Base-by-base conservation (phyloP, 106 monocot genomes). In the Agapanthus africanus region DNA sequence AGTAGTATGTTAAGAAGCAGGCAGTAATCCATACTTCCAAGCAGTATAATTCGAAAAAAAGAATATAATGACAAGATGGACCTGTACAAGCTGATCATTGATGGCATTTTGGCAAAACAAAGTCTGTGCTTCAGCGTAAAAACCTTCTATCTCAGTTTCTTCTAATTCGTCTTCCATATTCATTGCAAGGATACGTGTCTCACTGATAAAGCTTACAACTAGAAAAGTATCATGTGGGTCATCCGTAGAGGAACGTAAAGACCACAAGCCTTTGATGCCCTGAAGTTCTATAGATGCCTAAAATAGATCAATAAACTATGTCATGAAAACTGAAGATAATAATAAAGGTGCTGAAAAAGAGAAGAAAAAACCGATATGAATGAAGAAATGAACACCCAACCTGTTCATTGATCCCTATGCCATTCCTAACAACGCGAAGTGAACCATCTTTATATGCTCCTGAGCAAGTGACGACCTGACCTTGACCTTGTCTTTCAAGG, bases 221-320 rank as follows among this genome's bases (percentile, higher is more conserved):
- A 99, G 81, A 74, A 90, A 99, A 41, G 89, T 99, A 52, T 99
- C 92, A 85, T 90, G 73, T 21, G 76, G 78, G 79, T 99, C 97
- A 73, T 68, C 60, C 0, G 85, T 90, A 42, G 88, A 93, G 64
- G 86, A 74, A 21, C 91, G 77, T 46, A 99, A 72, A 4, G 97
- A 87, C 97, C 97, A 99, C 46, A 99, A 67, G n/a, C 97, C 97
- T 74, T 99, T 99, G 69, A 99, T 92, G 30, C 97, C 97, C 85
- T 97, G 88, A 38, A 97, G 84, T 71, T 97, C 97, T 39, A 97
- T 92, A 67, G 97, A 84, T 60, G 97, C 97, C 97, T 99, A 78
- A 19, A 71, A 40, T 27, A 44, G 60, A 56, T 23, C 31, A 71
- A 69, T 18, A 67, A 42, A 59, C 14, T 18, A 2, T 30, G 51